A percentile compares a stretch with the other conserved stretches of the same genome.
Evolutionary conservation across 148 eudicot species (phyloP).

Genomic region (Cornus kousa): DNA sequence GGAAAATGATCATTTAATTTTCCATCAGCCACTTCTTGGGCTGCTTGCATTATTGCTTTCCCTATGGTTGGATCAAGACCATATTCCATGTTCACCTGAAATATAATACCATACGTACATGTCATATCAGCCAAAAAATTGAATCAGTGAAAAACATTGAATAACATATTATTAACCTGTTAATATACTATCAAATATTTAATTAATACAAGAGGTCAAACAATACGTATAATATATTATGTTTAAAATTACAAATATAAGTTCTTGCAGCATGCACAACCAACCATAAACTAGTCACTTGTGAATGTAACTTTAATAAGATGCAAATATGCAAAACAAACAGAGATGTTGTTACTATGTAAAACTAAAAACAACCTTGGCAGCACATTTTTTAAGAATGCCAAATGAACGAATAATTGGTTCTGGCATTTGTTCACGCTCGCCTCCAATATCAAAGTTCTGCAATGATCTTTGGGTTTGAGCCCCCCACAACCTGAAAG

Average conservation of each 20-base stretch:
- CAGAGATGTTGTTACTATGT: not conserved
- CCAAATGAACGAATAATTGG: constrained; percentile 91
- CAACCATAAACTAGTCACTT: not conserved
- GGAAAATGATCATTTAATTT: constrained; percentile 92
- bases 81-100: constrained; percentile 95
- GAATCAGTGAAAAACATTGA: not conserved
- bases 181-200: not conserved
- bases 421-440: constrained; percentile 97
- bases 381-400: constrained; percentile 90
- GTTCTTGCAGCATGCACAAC: not conserved
- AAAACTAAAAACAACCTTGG: constrained; percentile 50
- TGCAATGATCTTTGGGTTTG: constrained; percentile 97
- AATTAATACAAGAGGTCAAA: not conserved
- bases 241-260: not conserved
- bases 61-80: constrained; percentile 92
- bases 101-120: constrained; percentile 7
- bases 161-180: not conserved
- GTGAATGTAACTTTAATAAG: not conserved
- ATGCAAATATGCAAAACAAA: not conserved
- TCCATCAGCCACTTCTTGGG: constrained; percentile 95
- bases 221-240: not conserved
- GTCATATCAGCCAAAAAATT: not conserved
- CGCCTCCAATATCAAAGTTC: constrained; percentile 97
- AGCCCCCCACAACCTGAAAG: constrained; percentile 93
- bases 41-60: constrained; percentile 97